Conservation (phyloP, 768 basidiomycete genomes). For the Serendipita indica region DNA sequence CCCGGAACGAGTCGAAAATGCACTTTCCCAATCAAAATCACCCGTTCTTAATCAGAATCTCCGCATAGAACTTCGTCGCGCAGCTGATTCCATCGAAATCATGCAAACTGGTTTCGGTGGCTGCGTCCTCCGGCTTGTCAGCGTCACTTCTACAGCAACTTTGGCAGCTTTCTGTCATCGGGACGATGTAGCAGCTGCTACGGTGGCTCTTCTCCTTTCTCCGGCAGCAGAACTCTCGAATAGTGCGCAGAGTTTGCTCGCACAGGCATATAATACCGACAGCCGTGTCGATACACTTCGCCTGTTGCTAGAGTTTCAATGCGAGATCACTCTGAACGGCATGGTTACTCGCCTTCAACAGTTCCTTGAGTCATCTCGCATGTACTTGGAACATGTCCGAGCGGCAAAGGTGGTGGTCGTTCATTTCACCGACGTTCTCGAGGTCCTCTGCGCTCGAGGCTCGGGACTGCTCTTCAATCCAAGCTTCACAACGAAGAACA, state of each 20-base stretch:
- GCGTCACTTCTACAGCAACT: constrained; percentile 30
- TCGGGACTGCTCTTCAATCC: constrained; percentile 53
- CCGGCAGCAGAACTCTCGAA: constrained; percentile 61
- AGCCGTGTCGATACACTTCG: constrained; percentile 78
- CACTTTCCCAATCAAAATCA: too few relatives aligned
- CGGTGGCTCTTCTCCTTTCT: constrained; percentile 63
- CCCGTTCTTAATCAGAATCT: too few relatives aligned
- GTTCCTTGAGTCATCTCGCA: constrained; percentile 47
- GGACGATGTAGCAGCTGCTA: constrained; percentile 41
- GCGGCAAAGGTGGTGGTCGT: constrained; percentile 83
- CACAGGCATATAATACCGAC: constrained; percentile 80
- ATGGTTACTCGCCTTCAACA: constrained; percentile 49
- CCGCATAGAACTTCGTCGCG: constrained; percentile 30
- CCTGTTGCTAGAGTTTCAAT: constrained; percentile 51
- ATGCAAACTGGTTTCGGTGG: constrained; percentile 51
- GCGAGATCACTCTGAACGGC: constrained; percentile 53
- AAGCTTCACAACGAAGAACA: constrained; percentile 34
- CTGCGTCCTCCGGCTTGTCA: constrained; percentile 47
- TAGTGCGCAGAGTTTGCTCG: constrained; percentile 65
- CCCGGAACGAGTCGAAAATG: too few relatives aligned
- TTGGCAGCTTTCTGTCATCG: constrained; percentile 40
- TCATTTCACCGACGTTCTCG: constrained; percentile 84
- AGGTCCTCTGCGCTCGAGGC: constrained; percentile 61
- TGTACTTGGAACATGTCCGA: constrained; percentile 71
- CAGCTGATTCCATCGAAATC: constrained; percentile 45